Base-by-base conservation (phyloP, 495 filamentous ascomycete species). In the Astrothelium subdiscretum region DNA sequence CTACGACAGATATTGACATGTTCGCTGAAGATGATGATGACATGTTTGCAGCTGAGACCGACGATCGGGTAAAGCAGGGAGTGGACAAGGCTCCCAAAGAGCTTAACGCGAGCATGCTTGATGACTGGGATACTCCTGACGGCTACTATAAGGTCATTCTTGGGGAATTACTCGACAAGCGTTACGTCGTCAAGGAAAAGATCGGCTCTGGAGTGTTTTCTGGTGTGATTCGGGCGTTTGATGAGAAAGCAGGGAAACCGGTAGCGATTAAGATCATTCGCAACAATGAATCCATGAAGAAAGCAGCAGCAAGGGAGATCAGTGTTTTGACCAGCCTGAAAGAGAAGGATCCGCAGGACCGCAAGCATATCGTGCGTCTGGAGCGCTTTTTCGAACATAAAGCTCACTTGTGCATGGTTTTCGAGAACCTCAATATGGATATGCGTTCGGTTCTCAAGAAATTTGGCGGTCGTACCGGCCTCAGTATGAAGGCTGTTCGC, bases 131-230 rank as follows among this genome's bases (percentile, higher is more conserved):
- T 71, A 94, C 97, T 71, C 80, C 86, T 26, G 92, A 97, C 68
- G 95, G 91, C 11, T 97, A 97, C 70, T 97, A 96, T 78, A 92
- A 91, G 72, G 83, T 96, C 54, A 86, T 92, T 35, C 81, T 89
- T 48, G 91, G 91, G 64, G 94, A 98, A 76, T 74, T 97, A 40
- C 81, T 98, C 64, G 87, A 95, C 70, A 83, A 85, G 40, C 85
- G 90, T 32, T 97, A 98, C 68, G 89, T 90, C 72, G 82, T 97
- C 32, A 85, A 90, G 68, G 81, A 89, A 38, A 87, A 86, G 62
- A 82, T 97, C n/a, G 94, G 94, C 64, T 89, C 87, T 70, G 94
- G 94, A 58, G 94, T 97, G 85, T 98, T 97, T 67, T 95, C 94
- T 0, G 88, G 88, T 11, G 94, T 98, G n/a, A 89, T 95, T 29